These are phyloP conservation scores for Schwanniomyces sp. DNA, from an alignment of 805 yeast genomes.

Conservation along the genomic window DNA sequence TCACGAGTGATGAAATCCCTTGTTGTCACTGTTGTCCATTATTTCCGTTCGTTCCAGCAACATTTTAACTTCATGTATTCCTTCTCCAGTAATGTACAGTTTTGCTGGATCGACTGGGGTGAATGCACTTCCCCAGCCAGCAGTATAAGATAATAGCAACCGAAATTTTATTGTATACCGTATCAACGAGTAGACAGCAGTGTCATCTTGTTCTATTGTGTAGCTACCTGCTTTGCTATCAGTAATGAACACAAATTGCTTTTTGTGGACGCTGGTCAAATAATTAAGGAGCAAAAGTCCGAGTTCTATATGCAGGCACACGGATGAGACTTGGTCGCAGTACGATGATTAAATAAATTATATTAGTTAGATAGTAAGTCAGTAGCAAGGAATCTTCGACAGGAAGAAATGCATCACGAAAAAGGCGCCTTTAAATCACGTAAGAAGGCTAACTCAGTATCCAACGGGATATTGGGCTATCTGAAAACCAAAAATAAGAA, in stretches of 20 bases:
- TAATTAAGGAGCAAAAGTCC: background rate
- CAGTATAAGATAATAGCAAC: too few species aligned
- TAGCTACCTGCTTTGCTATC: too few species aligned
- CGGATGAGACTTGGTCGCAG: background rate
- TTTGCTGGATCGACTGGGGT: too few species aligned
- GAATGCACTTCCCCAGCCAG: too few species aligned
- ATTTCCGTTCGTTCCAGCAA: too few species aligned
- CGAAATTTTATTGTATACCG: too few species aligned
- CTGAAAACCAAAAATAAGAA: conserved; percentile 9
- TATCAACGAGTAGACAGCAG: too few species aligned
- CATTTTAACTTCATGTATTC: too few species aligned
- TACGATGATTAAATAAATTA: background rate
- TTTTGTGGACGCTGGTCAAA: background rate
- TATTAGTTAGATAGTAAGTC: background rate
- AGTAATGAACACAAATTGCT: background rate
- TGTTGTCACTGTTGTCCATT: too few species aligned
- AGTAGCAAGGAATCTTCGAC: background rate
- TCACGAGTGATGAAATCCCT: too few species aligned
- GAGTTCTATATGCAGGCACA: background rate
- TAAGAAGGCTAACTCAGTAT: conserved; percentile 14
- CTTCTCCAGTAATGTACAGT: too few species aligned
- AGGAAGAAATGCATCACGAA: background rate
- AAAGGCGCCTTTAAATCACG: conserved; percentile 2
- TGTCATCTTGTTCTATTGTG: too few species aligned
- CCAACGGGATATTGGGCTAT: conserved; percentile 12